Evolutionary conservation across 1,284 basidiomycete species (phyloP), one percentile per base, ranked within the genome.

Genomic region (Farysia itapuensis): DNA sequence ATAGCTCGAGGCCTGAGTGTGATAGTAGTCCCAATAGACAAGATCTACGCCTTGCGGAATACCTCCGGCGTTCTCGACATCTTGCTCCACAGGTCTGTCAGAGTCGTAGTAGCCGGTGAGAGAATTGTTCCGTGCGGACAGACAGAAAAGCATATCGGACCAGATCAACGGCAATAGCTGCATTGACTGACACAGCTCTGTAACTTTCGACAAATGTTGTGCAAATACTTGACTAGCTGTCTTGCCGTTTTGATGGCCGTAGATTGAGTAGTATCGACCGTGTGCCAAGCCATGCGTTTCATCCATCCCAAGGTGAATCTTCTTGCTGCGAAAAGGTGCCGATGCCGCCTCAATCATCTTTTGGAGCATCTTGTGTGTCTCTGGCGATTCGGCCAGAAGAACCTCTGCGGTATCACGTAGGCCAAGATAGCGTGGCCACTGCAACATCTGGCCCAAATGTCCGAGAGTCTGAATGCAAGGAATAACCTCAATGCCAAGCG

Each of bases 361-460:
- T 26, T 72, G 68, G 39, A 78, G 67, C 50, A 78, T 72, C 1
- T 36, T 37, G 37, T 77, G 77, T 2, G 72, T 77, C 42, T 77
- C 75, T 7, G 43, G 53, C 25, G 51, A 61, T 32, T 76, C 76
- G 4, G 75, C 67, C 9, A 78, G 53, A 23, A 78, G 46, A 4
- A 78, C 77, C 18, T 78, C 78, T 2, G 75, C 64, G 0, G 78
- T 78, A 44, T 78, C 78, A 9, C 75, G 47, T 30, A 78, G 40
- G 9, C 54, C 59, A 2, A 73, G 58, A 43, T 70, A 78, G 14
- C 69, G 57, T 0, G 77, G 77, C 78, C 78, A 78, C 38, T 78
- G 78, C 2, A 78, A 66, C 66, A 78, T 77, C 57, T 78, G 78
- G 0, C 77, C 78, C 11, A 78, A 57, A 46, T 78, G 78, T 2